Conservation (phyloP, 192 early-diverging fungal species). For the Coemansia sp. region DNA sequence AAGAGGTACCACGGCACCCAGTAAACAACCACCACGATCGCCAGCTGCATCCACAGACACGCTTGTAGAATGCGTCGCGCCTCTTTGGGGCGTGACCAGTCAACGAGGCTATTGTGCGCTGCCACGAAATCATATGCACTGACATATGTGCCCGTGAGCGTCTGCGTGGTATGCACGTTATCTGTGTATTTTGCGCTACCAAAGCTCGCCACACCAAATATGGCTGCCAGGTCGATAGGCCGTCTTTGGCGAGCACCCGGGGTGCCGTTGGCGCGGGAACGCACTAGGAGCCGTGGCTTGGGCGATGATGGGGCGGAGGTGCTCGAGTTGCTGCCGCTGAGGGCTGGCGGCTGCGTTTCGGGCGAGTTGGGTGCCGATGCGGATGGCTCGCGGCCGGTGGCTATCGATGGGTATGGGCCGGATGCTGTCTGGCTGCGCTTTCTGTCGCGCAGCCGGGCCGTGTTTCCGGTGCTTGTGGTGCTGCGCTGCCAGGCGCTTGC, state of each 20-base stretch:
- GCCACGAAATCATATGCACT: constrained; percentile 37
- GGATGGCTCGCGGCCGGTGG: not conserved
- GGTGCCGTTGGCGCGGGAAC: constrained; percentile 7
- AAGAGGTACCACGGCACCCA: constrained; percentile 43
- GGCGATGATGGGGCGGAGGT: constrained; percentile 9
- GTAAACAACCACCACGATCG: constrained; percentile 29
- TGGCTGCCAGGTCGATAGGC: constrained; percentile 34
- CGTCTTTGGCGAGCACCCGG: not conserved
- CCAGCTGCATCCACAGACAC: constrained; percentile 30
- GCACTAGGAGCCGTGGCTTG: constrained; percentile 21
- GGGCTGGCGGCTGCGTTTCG: no score
- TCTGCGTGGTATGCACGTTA: constrained; percentile 50
- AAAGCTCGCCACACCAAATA: constrained; percentile 44
- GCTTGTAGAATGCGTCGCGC: constrained; percentile 20
- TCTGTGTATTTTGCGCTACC: constrained; percentile 46
- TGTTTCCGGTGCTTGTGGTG: no score
- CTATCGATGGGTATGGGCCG: constrained; percentile 4
- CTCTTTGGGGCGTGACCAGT: constrained; percentile 40
- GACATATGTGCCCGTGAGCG: constrained; percentile 44
- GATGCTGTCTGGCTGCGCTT: constrained; percentile 4
- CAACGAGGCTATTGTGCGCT: constrained; percentile 35
- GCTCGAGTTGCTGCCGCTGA: not conserved
- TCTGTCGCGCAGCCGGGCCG: constrained; percentile 2
- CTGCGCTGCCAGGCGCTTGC: not conserved
- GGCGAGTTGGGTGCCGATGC: not conserved